Evolutionary conservation across 768 basidiomycete genomes (phyloP), one percentile per base, ranked within the genome.

Genomic region (Mycena venus): DNA sequence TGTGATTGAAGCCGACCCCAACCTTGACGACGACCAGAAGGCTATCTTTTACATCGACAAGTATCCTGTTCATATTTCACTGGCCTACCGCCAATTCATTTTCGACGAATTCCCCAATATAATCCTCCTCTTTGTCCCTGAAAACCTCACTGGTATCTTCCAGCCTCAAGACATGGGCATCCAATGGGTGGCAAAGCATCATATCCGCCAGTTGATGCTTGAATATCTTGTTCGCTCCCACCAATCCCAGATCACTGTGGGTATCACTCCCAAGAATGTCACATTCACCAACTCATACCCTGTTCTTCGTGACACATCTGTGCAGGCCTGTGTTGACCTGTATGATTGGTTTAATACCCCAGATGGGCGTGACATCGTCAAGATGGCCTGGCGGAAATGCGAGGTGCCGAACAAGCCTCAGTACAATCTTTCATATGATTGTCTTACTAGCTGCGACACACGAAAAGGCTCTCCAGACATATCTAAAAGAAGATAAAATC

Each of bases 61-160:
- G 32, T 84, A 82, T 36, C 78, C 80, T 4, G 79, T 84, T 21
- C 82, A 84, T 51, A 78, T 73, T 8, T 49, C 78, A 17, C 36
- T 79, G 27, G 71, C 76, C 14, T 83, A 83, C 53, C 78, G 51
- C 23, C 19, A 29, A 14, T 78, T 61, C 53, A 47, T 81, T 15
- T 66, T 49, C 21, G 42, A 62, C 0, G 58, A 65, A 9, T 71
- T 66, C 63, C 73, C 68, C 0, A 60, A 73, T 53, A 75, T 78
- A 40, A 56, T 79, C 44, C 64, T 73, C 1, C 27, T 51, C 25
- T 80, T 68, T 68, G 74, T 80, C 47, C 79, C 79, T 3, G 74
- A 44, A 19, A 77, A 77, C 44, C 79, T 79, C 60, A 75, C 79
- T 1, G 76, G 78, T 25, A 12, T 79, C 2, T 75, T 77, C 19